These are phyloP conservation scores for Rhamnella rubrinervis DNA, from an alignment of 331 rosid species.

Conservation along the genomic window DNA sequence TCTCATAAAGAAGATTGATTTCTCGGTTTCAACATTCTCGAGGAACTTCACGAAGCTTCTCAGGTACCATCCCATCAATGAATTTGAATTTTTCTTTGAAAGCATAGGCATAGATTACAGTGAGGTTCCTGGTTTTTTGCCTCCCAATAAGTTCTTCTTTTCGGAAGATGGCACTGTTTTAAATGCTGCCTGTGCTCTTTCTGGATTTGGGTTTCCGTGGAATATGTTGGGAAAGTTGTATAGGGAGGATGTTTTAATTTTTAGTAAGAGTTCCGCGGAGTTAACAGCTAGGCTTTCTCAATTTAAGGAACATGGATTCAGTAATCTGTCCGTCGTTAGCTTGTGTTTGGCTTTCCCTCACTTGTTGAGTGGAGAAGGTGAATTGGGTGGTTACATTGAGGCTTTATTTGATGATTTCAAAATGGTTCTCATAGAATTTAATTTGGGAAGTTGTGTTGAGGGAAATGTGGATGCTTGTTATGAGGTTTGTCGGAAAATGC, in stretches of 20 bases:
- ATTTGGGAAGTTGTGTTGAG: conserved; percentile 48
- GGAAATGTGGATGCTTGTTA: conserved; percentile 60
- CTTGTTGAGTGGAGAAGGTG: conserved; percentile 38
- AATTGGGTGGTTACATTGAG: conserved; percentile 27
- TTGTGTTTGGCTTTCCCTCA: conserved; percentile 71
- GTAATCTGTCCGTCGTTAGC: conserved; percentile 52
- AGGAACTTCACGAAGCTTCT: conserved; percentile 43
- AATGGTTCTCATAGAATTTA: conserved; percentile 43
- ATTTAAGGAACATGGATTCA: conserved; percentile 50
- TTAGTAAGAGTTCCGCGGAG: conserved; percentile 31
- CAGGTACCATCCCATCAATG: conserved; percentile 79
- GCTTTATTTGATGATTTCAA: conserved; percentile 49
- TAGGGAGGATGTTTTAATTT: conserved; percentile 42
- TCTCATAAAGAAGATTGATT: conserved; percentile 41
- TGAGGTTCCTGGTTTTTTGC: conserved; percentile 38
- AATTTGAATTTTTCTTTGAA: conserved; percentile 81
- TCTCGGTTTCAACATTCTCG: conserved; percentile 38
- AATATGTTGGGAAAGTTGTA: conserved; percentile 58
- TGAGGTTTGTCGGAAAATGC: conserved; percentile 53
- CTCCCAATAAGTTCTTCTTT: conserved; percentile 59
- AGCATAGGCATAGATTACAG: conserved; percentile 64
- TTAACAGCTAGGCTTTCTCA: conserved; percentile 41
- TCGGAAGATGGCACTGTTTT: conserved; percentile 52
- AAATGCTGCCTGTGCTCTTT: conserved; percentile 54
- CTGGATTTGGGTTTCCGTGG: conserved; percentile 83